These are phyloP conservation scores for Fonsecaea nubica DNA, from an alignment of 2,329 filamentous ascomycete species.

Conservation along the genomic window DNA sequence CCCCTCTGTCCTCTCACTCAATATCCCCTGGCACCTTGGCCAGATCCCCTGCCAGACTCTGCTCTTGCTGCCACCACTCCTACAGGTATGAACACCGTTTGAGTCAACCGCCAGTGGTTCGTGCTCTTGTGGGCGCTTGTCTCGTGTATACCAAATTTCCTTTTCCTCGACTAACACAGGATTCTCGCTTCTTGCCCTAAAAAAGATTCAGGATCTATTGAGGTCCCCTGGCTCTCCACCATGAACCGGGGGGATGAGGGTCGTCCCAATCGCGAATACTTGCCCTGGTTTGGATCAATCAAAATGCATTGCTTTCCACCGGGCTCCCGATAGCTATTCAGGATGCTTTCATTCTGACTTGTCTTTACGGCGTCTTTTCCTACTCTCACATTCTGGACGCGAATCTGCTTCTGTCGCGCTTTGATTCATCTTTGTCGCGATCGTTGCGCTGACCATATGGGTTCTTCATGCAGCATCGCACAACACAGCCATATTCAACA, in stretches of 20 bases:
- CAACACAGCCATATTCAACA: slow-evolving; percentile 38
- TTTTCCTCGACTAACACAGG: slow-evolving; percentile 9
- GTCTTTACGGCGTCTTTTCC: slow-evolving; percentile 10
- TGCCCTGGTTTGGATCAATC: slow-evolving; percentile 13
- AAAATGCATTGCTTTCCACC: slow-evolving; percentile 11
- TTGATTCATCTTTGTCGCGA: slow-evolving; percentile 6
- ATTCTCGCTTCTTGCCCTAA: slow-evolving; percentile 21
- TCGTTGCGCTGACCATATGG: slow-evolving; percentile 31
- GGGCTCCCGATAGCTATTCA: neutral
- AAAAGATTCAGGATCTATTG: slow-evolving; percentile 20
- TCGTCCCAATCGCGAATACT: slow-evolving; percentile 13
- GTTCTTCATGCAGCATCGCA: slow-evolving; percentile 40
- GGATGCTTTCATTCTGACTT: slow-evolving; percentile 24
- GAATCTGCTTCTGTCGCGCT: slow-evolving; percentile 10
- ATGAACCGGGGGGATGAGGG: slow-evolving; percentile 9
- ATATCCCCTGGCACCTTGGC: slow-evolving; percentile 12
- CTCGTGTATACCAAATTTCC: neutral
- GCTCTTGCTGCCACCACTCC: neutral
- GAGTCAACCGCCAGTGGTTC: slow-evolving; percentile 4
- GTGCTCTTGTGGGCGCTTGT: neutral
- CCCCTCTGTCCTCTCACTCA: slow-evolving; percentile 5
- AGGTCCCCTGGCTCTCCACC: slow-evolving; percentile 18
- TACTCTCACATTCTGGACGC: slow-evolving; percentile 5
- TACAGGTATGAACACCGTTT: slow-evolving; percentile 11
- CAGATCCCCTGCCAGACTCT: slow-evolving; percentile 1